Evolutionary conservation across 345 rosid species (phyloP), one percentile per base, ranked within the genome.

Genomic region (Salix udensis): DNA sequence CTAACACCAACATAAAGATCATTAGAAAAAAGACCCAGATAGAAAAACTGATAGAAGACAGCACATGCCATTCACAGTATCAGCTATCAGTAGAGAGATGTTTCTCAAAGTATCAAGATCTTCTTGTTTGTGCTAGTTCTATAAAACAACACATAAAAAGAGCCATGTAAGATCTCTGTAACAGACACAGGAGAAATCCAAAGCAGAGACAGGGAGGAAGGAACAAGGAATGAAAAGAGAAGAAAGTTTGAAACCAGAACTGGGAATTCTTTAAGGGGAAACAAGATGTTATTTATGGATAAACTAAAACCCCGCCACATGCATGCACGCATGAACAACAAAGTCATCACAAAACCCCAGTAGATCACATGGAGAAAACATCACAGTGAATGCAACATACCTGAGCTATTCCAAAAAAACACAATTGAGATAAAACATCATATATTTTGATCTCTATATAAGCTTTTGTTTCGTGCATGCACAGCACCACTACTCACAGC

Each of bases 281-380:
- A 40, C 37, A 68, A 21, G 28, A 50, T 5, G 50, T 15, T 14
- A 14, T 14, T 46, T 13, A 46, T 46, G 16, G 14, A 46, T 46
- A 3, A 14, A 70, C 37, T n/a, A 52, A 81, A 74, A 28, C 71
- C 52, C 12, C 62, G 74, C 11, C 24, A 66, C 78, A 69, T 81
- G 85, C 85, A 85, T 85, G 86, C 78, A 76, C 37, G 70, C 12
- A 65, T 42, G 13, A 67, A 39, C 7, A 52, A 70, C 67, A 67
- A 39, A 55, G 26, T 39, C 60, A 44, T 26, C 39, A 36, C 48
- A 55, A 23, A 12, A 52, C 65, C 78, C 75, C 79, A 53, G 34
- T 67, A 23, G n/a, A 68, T 71, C n/a, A 12, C 74, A 71, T 8
- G 11, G 76, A 73, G 36, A 1, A 64, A 60, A 67, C 65, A 60